Conservation (phyloP, 192 early-diverging fungal genomes). For the Mortierella claussenii region DNA sequence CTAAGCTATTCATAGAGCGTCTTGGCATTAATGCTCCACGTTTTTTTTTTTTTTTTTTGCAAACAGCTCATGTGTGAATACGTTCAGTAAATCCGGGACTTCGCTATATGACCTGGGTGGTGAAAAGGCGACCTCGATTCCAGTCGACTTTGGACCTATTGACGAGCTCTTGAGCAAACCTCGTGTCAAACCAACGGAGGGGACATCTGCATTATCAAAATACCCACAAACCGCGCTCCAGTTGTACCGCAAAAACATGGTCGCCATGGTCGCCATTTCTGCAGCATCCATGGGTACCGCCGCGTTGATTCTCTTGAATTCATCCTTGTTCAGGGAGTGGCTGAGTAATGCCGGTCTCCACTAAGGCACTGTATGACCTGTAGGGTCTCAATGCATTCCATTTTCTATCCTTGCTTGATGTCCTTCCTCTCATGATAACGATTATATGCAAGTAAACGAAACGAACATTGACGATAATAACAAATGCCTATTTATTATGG, state of each 20-base stretch:
- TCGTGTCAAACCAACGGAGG: slow-evolving; percentile 25
- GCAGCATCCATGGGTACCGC: slow-evolving; percentile 33
- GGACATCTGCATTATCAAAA: slow-evolving; percentile 20
- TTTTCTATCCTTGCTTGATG: no score
- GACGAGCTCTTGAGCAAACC: slow-evolving; percentile 42
- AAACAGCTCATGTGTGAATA: slow-evolving; percentile 41
- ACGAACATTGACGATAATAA: neutral
- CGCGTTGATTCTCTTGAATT: slow-evolving; percentile 30
- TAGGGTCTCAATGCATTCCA: no score
- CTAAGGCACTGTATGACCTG: neutral
- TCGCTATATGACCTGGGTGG: slow-evolving; percentile 24
- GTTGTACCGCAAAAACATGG: slow-evolving; percentile 31
- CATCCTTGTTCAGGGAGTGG: slow-evolving; percentile 35
- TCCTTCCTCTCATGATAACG: no score
- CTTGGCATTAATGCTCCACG: neutral
- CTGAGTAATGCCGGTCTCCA: slow-evolving; percentile 17
- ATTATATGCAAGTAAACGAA: neutral
- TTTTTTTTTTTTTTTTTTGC: neutral
- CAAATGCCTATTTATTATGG: no score
- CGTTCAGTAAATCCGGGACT: slow-evolving; percentile 20
- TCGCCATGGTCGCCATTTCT: slow-evolving; percentile 31
- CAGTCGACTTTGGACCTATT: slow-evolving; percentile 37
- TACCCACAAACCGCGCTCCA: slow-evolving; percentile 10
- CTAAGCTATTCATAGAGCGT: no score
- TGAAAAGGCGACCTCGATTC: slow-evolving; percentile 8